Conservation (phyloP, 2,329 filamentous ascomycete genomes). For the Exophiala alcalophila region DNA sequence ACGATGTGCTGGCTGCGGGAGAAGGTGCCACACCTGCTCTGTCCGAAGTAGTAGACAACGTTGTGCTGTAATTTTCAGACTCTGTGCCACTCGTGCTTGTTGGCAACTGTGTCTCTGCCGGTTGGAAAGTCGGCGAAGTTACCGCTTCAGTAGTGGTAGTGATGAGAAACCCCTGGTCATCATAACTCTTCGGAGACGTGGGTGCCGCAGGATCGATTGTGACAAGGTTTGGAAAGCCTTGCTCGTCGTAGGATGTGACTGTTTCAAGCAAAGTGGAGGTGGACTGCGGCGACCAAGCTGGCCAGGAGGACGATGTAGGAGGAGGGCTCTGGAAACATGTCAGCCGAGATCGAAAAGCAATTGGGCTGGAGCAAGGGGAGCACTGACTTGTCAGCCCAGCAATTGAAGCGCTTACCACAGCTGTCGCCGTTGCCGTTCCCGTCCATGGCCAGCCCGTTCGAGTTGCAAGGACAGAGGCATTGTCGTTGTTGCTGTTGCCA, state of each 20-base stretch:
- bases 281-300: slow-evolving; percentile 44
- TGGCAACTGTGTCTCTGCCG: background rate
- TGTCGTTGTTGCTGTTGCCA: slow-evolving; percentile 41
- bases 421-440: slow-evolving; percentile 55
- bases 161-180: slow-evolving; percentile 47
- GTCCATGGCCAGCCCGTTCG: slow-evolving; percentile 69
- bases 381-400: slow-evolving; percentile 50
- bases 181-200: slow-evolving; percentile 42
- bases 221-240: slow-evolving; percentile 50
- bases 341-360: slow-evolving; percentile 29
- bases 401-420: slow-evolving; percentile 64
- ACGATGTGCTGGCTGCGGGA: slow-evolving; percentile 1
- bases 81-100: background rate
- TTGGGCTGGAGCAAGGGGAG: slow-evolving; percentile 19
- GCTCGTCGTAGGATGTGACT: slow-evolving; percentile 45
- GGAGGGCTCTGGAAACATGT: slow-evolving; percentile 45
- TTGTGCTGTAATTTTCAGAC: too few species aligned
- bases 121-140: background rate
- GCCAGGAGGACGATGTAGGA: slow-evolving; percentile 54
- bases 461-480: slow-evolving; percentile 47
- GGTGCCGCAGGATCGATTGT: slow-evolving; percentile 39
- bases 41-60: too few species aligned
- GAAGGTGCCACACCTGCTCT: slow-evolving; percentile 1
- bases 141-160: slow-evolving; percentile 26
- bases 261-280: slow-evolving; percentile 48